A percentile compares a stretch with the other conserved stretches of the same genome.
Evolutionary conservation across 2,329 filamentous ascomycete species (phyloP).

Genomic region (Colletotrichum sp.): DNA sequence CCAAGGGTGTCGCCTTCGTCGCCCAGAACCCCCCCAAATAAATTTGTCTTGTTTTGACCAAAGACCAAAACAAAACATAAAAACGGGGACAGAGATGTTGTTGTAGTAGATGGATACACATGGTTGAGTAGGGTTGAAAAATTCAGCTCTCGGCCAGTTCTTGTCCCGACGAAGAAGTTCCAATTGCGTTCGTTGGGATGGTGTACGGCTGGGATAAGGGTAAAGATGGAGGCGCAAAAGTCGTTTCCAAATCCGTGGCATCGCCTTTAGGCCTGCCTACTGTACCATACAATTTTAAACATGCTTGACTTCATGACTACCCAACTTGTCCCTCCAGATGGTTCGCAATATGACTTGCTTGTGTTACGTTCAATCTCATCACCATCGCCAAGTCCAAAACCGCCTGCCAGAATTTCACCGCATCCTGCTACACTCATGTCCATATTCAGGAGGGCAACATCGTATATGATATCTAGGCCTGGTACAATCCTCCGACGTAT

Average conservation of each 20-base stretch:
- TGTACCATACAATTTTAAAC: conserved; percentile 22
- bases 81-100: neutral
- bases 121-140: conserved; percentile 20
- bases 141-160: conserved; percentile 1
- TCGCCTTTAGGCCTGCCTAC: conserved; percentile 20
- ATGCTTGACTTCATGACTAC: conserved; percentile 14
- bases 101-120: conserved; percentile 12
- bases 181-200: neutral
- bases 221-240: conserved; percentile 16
- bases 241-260: conserved; percentile 12
- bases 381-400: neutral
- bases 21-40: conserved; percentile 66
- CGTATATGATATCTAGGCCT: neutral
- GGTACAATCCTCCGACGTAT: neutral
- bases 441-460: neutral
- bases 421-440: neutral
- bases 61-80: neutral
- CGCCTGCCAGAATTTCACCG: neutral
- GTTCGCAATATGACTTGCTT: neutral
- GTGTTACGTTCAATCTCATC: neutral
- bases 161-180: neutral
- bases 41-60: conserved; percentile 25
- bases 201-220: conserved; percentile 6
- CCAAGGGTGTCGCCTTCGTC: conserved; percentile 78
- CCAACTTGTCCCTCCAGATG: too few relatives aligned